A percentile compares a stretch with the other conserved stretches of the same genome.
These are phyloP conservation scores for Phytophthora pseudosyringae DNA, from an alignment of 352 stramenopile genomes.

Conservation along the genomic window DNA sequence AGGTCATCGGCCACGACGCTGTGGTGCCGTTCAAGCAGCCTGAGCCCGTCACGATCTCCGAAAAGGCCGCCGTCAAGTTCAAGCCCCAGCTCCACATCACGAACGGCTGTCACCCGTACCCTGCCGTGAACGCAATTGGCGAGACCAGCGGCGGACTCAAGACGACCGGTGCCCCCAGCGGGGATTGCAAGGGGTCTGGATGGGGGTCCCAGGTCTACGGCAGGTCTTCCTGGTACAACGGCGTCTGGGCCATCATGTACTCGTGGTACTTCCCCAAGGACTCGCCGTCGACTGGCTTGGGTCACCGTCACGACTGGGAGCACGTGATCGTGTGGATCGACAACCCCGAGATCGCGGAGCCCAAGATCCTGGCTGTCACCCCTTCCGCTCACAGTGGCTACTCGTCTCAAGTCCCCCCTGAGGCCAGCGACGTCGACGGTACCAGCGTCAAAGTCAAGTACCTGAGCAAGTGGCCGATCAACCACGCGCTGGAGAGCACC, in stretches of 20 bases:
- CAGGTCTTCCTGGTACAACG: neutral
- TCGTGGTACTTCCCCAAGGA: slow-evolving; percentile 12
- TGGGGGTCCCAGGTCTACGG: slow-evolving; percentile 5
- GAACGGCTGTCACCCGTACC: slow-evolving; percentile 8
- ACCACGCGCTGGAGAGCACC: slow-evolving; percentile 9
- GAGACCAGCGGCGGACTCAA: slow-evolving; percentile 4
- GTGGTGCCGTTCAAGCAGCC: slow-evolving; percentile 7
- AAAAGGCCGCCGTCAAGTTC: too few relatives aligned
- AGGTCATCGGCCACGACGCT: neutral
- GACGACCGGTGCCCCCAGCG: neutral
- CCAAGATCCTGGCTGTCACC: slow-evolving; percentile 3
- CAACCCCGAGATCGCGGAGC: slow-evolving; percentile 1
- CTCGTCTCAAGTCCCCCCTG: slow-evolving; percentile 3
- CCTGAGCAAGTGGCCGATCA: slow-evolving; percentile 7
- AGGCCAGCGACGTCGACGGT: slow-evolving; percentile 5
- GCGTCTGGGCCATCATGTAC: neutral
- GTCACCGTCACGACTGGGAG: slow-evolving; percentile 2
- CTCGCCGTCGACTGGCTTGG: slow-evolving; percentile 3
- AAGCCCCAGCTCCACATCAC: neutral
- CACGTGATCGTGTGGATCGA: slow-evolving; percentile 1
- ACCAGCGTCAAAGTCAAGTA: slow-evolving; percentile 10
- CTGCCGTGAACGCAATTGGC: slow-evolving; percentile 2
- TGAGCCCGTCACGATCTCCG: slow-evolving; percentile 1
- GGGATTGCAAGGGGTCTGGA: slow-evolving; percentile 1
- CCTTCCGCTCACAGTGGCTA: slow-evolving; percentile 9